Conservation (phyloP, 306 rosid species). For the Prunus fruticosa region DNA sequence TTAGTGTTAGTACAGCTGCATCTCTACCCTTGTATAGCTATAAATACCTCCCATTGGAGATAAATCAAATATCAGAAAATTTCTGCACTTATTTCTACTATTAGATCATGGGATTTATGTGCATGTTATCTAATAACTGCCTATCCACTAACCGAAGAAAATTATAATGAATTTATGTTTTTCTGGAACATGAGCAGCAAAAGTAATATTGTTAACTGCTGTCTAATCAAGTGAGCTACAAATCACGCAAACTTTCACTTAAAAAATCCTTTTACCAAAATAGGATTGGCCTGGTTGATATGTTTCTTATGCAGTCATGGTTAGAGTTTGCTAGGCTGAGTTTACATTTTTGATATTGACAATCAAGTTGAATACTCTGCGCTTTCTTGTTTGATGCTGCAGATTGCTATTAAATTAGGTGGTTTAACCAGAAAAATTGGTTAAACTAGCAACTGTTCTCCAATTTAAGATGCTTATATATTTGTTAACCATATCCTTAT, state of each 20-base stretch:
- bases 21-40: no score
- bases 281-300: neutral
- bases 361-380: neutral
- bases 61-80: no score
- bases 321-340: neutral
- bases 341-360: neutral
- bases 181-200: neutral
- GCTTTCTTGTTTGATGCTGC: neutral
- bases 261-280: neutral
- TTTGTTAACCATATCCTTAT: neutral
- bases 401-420: neutral
- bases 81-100: no score
- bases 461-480: neutral
- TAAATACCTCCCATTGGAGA: no score
- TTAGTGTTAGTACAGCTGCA: no score
- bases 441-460: neutral
- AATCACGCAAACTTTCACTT: no score
- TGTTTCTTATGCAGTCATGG: neutral
- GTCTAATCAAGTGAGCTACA: neutral
- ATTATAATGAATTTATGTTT: neutral
- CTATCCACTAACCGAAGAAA: neutral
- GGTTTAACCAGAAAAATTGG: neutral
- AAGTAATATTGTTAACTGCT: neutral
- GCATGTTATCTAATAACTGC: neutral
- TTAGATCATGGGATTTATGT: constrained; percentile 15